Percentiles rank a stretch among this genome's conserved stretches.
These are phyloP conservation scores for Ceratobasidium theobromae DNA, from an alignment of 1,284 basidiomycete species.

Conservation along the genomic window DNA sequence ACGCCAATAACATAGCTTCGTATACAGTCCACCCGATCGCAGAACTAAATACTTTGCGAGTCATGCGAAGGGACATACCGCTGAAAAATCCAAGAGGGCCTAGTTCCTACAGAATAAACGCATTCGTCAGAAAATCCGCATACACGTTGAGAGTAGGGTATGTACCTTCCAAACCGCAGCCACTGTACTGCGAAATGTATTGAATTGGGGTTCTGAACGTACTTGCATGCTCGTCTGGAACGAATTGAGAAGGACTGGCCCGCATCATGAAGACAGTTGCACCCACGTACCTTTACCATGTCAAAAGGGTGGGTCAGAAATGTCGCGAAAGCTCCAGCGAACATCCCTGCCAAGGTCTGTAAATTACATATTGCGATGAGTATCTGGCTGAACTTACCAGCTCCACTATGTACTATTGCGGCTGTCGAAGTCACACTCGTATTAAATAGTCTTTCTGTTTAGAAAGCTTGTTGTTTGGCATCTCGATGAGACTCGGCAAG, in stretches of 20 bases:
- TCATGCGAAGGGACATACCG: conserved; percentile 78
- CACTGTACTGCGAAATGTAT: conserved; percentile 65
- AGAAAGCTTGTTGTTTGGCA: conserved; percentile 11
- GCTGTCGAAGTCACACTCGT: conserved; percentile 1
- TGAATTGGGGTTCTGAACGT: conserved; percentile 69
- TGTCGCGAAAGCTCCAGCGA: conserved; percentile 79
- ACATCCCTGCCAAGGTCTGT: conserved; percentile 56
- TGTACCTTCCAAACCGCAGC: conserved; percentile 67
- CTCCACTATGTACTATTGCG: conserved; percentile 29
- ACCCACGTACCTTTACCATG: conserved; percentile 72
- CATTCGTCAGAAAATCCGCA: background rate
- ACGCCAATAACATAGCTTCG: conserved; percentile 63
- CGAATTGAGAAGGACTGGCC: background rate
- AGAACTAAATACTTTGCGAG: conserved; percentile 86
- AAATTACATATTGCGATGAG: background rate
- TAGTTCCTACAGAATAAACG: conserved; percentile 57
- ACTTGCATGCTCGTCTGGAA: conserved; percentile 86
- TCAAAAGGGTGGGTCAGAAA: conserved; percentile 87
- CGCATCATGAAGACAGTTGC: background rate
- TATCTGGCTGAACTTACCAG: conserved; percentile 14
- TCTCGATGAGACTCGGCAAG: background rate
- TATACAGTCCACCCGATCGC: conserved; percentile 93
- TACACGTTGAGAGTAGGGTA: background rate
- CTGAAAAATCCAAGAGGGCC: conserved; percentile 81
- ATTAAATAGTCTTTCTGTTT: conserved; percentile 17